Conservation (phyloP, 345 rosid species). For the Erysimum cheiranthoides region DNA sequence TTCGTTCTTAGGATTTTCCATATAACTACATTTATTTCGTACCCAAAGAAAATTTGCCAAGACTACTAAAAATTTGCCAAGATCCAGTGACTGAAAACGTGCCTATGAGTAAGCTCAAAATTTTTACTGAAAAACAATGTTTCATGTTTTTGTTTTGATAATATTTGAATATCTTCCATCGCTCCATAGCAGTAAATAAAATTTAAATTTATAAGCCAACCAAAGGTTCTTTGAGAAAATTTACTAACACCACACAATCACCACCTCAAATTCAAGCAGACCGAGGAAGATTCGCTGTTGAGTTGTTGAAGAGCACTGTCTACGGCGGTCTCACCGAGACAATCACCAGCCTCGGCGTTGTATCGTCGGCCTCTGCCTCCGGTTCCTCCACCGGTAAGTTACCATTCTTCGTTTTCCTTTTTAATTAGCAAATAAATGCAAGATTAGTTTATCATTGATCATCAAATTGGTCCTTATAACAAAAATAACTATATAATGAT, state of each 20-base stretch:
- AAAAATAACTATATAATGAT: not conserved
- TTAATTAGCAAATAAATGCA: not conserved
- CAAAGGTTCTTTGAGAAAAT: not conserved
- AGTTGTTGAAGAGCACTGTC: constrained; percentile 75
- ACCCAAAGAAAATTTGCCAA: not conserved
- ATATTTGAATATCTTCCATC: not conserved
- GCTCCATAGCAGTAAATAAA: not conserved
- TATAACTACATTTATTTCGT: not conserved
- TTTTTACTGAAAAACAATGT: not conserved
- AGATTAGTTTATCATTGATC: not conserved
- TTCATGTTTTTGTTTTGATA: not conserved
- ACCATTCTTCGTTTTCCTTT: not conserved
- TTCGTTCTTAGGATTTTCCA: not conserved
- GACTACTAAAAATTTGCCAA: no score
- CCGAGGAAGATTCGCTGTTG: constrained; percentile 45
- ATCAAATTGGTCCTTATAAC: not conserved
- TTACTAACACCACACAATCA: not conserved
- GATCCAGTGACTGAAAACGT: constrained; percentile 6
- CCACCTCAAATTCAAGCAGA: constrained; percentile 19
- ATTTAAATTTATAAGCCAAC: not conserved
- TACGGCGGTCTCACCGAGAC: constrained; percentile 88
- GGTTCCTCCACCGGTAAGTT: constrained; percentile 75
- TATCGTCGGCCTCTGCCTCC: constrained; percentile 86
- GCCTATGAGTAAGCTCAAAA: not conserved
- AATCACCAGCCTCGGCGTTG: constrained; percentile 78